phyloP scores from a whole-genome alignment of 2,329 filamentous ascomycete species.

The Penicillium sp. region DNA sequence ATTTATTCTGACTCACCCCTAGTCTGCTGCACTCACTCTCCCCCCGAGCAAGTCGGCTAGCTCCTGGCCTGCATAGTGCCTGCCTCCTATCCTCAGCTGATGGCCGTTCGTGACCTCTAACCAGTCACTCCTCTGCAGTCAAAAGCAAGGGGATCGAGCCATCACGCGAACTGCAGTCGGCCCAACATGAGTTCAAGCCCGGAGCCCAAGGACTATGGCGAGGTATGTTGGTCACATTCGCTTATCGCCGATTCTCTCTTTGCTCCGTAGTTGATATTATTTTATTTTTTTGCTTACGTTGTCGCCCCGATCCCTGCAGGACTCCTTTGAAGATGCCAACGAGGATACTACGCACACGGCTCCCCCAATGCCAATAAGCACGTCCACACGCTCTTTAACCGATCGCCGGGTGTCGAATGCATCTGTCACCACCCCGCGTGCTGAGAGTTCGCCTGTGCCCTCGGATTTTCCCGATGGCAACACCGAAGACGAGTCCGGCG shows the following conservation, averaged over 20 bases:
- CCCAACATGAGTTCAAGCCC: slow-evolving; percentile 35
- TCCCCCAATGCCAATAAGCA: slow-evolving; percentile 31
- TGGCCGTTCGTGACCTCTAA: slow-evolving; percentile 12
- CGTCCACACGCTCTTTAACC: slow-evolving; percentile 61
- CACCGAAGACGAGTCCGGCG: slow-evolving; percentile 19
- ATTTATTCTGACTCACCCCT: not conserved
- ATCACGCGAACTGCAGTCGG: slow-evolving; percentile 2
- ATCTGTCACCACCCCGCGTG: slow-evolving; percentile 34
- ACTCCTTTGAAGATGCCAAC: slow-evolving; percentile 79
- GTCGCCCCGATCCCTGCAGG: slow-evolving; percentile 45
- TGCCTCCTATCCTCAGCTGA: slow-evolving; percentile 8
- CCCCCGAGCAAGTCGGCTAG: not conserved
- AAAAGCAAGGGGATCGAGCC: slow-evolving; percentile 12
- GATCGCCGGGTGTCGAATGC: slow-evolving; percentile 40
- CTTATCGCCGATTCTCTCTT: slow-evolving; percentile 4
- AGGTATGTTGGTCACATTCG: slow-evolving; percentile 26
- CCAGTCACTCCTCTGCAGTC: slow-evolving; percentile 11
- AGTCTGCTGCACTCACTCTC: not conserved
- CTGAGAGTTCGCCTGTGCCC: slow-evolving; percentile 29
- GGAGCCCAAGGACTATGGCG: slow-evolving; percentile 41
- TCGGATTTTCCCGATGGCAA: slow-evolving; percentile 23
- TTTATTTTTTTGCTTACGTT: slow-evolving; percentile 1
- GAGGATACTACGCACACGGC: slow-evolving; percentile 29
- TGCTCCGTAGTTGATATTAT: not conserved
- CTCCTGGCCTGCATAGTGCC: slow-evolving; percentile 6